Percentiles rank a stretch among this genome's conserved stretches.
Conservation (phyloP, 2,329 filamentous ascomycete genomes). For the Penicillium expansum region DNA sequence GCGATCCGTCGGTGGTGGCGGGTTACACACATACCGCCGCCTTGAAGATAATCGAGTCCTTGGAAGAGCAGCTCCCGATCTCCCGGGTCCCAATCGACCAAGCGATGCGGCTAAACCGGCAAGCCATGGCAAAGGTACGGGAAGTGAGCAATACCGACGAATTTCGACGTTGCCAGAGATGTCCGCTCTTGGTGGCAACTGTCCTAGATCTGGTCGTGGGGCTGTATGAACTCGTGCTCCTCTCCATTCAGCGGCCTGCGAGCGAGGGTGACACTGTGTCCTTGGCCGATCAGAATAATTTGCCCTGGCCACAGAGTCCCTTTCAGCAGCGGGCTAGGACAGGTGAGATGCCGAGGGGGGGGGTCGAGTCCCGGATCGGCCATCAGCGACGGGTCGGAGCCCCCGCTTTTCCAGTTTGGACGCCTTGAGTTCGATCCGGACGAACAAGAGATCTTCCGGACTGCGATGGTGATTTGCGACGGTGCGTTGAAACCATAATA, state of each 20-base stretch:
- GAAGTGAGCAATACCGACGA: neutral
- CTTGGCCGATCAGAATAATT: neutral
- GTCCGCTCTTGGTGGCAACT: neutral
- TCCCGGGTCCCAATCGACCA: neutral
- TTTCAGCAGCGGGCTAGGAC: neutral
- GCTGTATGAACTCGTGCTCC: neutral
- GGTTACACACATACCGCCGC: neutral
- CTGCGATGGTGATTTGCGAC: slow-evolving; percentile 3
- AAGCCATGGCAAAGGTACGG: neutral
- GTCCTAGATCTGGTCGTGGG: neutral
- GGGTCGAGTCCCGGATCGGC: neutral
- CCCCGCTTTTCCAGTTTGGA: slow-evolving; percentile 2
- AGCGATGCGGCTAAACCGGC: neutral
- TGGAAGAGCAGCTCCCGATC: neutral
- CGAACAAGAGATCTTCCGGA: slow-evolving; percentile 1
- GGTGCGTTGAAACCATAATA: slow-evolving; percentile 1
- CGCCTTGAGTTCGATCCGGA: slow-evolving; percentile 4
- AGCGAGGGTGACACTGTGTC: neutral
- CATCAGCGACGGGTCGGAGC: neutral
- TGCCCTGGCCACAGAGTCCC: neutral
- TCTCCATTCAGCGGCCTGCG: neutral
- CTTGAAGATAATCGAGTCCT: neutral
- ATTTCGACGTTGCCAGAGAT: neutral
- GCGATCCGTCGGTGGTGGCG: neutral
- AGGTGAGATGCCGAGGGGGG: neutral